phyloP scores from a whole-genome alignment of 1,284 basidiomycete genomes.

The Apiotrichum gamsii region DNA sequence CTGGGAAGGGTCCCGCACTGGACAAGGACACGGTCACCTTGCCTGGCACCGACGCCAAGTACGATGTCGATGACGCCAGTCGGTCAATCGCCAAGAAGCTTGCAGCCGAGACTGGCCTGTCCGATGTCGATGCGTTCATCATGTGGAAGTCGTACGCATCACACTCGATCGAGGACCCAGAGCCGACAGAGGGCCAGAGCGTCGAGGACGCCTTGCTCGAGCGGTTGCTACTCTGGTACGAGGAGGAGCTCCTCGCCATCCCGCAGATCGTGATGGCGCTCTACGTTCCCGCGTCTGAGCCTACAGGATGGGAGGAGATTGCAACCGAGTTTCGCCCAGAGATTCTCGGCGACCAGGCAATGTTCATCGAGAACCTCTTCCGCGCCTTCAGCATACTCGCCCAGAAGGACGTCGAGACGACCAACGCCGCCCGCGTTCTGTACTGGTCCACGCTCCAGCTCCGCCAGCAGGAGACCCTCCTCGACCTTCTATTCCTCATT shows the following conservation, averaged over 20 bases:
- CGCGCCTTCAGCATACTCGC: slow-evolving; percentile 32
- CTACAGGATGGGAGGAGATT: slow-evolving; percentile 18
- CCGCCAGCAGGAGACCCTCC: slow-evolving; percentile 30
- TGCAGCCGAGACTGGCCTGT: slow-evolving; percentile 18
- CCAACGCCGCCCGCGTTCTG: slow-evolving; percentile 18
- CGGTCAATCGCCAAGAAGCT: slow-evolving; percentile 23
- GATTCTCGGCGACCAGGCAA: slow-evolving; percentile 25
- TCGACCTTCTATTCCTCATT: slow-evolving; percentile 37
- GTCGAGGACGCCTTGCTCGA: slow-evolving; percentile 28
- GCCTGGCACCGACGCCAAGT: slow-evolving; percentile 6
- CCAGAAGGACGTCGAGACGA: slow-evolving; percentile 22
- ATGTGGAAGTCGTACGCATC: slow-evolving; percentile 28
- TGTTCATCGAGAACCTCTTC: slow-evolving; percentile 37
- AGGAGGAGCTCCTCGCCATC: slow-evolving; percentile 31
- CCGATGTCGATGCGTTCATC: slow-evolving; percentile 26
- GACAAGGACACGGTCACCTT: slow-evolving; percentile 16
- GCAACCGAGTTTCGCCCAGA: slow-evolving; percentile 19
- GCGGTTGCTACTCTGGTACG: slow-evolving; percentile 30
- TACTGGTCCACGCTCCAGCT: slow-evolving; percentile 39
- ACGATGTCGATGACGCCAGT: slow-evolving; percentile 22
- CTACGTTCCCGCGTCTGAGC: slow-evolving; percentile 4
- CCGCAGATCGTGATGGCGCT: slow-evolving; percentile 31
- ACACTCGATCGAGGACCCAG: slow-evolving; percentile 28
- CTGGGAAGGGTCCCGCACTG: slow-evolving; percentile 11
- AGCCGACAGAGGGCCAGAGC: slow-evolving; percentile 6